Conservation (phyloP, 257 asterid genomes). For the Ehretia macrophylla region DNA sequence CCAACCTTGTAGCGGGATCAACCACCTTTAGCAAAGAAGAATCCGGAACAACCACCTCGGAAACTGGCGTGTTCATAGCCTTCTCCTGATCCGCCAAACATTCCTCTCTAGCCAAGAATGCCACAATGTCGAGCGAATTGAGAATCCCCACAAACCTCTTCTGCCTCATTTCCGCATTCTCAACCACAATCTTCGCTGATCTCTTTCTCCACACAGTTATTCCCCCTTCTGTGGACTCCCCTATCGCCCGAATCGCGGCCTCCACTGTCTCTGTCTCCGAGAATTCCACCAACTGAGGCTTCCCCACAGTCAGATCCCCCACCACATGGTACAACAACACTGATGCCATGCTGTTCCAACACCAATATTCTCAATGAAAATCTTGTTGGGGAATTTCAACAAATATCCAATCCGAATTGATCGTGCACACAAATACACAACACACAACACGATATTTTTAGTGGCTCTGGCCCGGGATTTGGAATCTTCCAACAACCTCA, state of each 20-base stretch:
- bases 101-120: constrained; percentile 72
- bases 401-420: no score
- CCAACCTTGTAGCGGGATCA: constrained; percentile 92
- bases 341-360: constrained; percentile 53
- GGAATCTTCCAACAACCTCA: no score
- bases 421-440: no score
- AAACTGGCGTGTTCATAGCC: constrained; percentile 81
- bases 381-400: no score
- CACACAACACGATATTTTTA: no score
- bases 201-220: constrained; percentile 87
- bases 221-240: constrained; percentile 85
- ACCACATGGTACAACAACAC: constrained; percentile 88
- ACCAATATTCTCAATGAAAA: neutral
- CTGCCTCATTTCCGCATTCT: constrained; percentile 70
- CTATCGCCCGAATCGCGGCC: constrained; percentile 78
- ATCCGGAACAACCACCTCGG: constrained; percentile 64
- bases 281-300: constrained; percentile 89
- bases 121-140: constrained; percentile 76
- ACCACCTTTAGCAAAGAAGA: constrained; percentile 68
- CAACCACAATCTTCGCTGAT: constrained; percentile 40
- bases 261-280: constrained; percentile 75
- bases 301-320: constrained; percentile 98
- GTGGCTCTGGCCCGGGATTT: no score
- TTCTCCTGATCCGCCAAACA: constrained; percentile 62
- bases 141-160: constrained; percentile 89